phyloP scores from a whole-genome alignment of 2,329 filamentous ascomycete genomes.

The Fusarium siculi region DNA sequence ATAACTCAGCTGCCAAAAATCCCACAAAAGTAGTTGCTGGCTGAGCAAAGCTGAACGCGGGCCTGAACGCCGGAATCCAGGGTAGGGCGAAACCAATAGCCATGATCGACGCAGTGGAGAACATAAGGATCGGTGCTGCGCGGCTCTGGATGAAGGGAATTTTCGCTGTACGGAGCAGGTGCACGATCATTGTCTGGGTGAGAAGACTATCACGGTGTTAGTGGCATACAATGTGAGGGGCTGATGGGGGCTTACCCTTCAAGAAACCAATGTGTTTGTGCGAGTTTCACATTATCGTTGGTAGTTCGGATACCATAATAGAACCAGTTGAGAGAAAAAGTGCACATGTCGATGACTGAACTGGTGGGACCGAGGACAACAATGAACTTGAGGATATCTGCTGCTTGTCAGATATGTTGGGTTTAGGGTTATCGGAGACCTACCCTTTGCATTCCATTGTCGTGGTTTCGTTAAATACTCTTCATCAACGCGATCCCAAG shows the following conservation, averaged over 20 bases:
- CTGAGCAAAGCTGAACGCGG: background rate
- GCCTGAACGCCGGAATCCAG: background rate
- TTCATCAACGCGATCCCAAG: constrained; percentile 2
- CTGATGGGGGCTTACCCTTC: background rate
- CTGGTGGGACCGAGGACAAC: background rate
- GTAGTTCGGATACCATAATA: background rate
- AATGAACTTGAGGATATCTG: background rate
- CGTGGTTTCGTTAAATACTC: background rate
- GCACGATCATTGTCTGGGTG: background rate
- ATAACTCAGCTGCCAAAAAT: background rate
- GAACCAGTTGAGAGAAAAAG: background rate
- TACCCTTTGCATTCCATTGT: background rate
- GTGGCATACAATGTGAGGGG: accelerated
- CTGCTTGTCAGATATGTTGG: background rate
- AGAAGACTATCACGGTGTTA: background rate
- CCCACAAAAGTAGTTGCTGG: background rate
- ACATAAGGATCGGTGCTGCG: background rate
- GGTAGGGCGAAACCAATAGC: background rate
- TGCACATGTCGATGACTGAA: constrained; percentile 1
- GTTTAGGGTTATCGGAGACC: background rate
- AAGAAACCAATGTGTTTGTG: background rate
- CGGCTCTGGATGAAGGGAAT: background rate
- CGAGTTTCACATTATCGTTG: background rate
- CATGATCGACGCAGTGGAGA: background rate
- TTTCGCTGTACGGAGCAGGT: background rate